Percentiles rank a stretch among this genome's conserved stretches.
phyloP scores from a whole-genome alignment of 2,329 filamentous ascomycete species.

The Alternaria sp. region DNA sequence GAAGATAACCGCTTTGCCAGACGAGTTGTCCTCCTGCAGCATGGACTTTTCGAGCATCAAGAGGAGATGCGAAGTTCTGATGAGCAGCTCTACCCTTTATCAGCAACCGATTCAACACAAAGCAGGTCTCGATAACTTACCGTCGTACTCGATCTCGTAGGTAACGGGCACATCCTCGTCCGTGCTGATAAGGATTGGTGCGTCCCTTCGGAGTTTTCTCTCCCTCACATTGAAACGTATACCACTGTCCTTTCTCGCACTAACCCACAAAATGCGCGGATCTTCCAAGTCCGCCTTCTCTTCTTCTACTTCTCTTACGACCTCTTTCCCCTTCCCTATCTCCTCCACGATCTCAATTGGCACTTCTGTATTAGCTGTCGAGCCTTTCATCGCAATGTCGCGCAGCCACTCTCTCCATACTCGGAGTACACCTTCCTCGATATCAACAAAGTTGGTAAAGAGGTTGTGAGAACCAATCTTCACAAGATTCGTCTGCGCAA shows the following conservation, averaged over 20 bases:
- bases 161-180: conserved; percentile 73
- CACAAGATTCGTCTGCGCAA: conserved; percentile 72
- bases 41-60: conserved; percentile 69
- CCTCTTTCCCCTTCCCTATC: conserved; percentile 35
- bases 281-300: conserved; percentile 25
- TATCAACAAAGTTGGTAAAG: conserved; percentile 69
- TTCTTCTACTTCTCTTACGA: conserved; percentile 22
- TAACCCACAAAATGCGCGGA: conserved; percentile 71
- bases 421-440: conserved; percentile 73
- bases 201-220: conserved; percentile 56
- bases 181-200: conserved; percentile 64
- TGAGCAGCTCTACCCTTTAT: conserved; percentile 38
- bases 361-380: conserved; percentile 21
- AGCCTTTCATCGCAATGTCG: conserved; percentile 47
- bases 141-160: conserved; percentile 76
- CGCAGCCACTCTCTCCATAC: conserved; percentile 78
- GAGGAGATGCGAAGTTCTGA: conserved; percentile 45
- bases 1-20: conserved; percentile 74
- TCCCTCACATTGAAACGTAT: conserved; percentile 71
- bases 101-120: neutral
- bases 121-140: conserved; percentile 56
- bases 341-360: conserved; percentile 35
- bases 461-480: conserved; percentile 68
- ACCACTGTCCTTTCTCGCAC: conserved; percentile 68
- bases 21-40: conserved; percentile 65